Evolutionary conservation across 2,329 filamentous ascomycete species (phyloP).

Genomic region (Beauveria sp.): DNA sequence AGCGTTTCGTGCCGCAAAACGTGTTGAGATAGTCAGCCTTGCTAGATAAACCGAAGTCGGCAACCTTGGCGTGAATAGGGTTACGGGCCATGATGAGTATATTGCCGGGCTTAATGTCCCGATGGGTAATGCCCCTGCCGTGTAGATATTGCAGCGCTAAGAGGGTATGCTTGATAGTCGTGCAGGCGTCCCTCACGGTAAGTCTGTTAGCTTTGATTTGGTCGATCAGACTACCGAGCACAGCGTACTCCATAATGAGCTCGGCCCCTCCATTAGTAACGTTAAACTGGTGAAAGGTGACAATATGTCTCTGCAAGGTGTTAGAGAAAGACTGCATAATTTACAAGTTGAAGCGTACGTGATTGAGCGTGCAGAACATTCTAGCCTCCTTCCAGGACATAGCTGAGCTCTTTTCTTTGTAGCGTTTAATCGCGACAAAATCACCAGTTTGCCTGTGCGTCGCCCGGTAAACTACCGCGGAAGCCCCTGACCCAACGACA

Average conservation of each 20-base stretch:
- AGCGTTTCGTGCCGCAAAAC: not conserved
- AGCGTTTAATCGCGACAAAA: not conserved
- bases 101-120: not conserved
- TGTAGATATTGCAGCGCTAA: not conserved
- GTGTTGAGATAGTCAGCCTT: not conserved
- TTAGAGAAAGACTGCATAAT: not conserved
- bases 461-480: not conserved
- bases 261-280: not conserved
- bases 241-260: not conserved
- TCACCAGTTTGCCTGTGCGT: not conserved
- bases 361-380: not conserved
- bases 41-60: not conserved
- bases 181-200: not conserved
- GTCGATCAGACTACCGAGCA: not conserved
- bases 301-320: not conserved
- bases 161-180: not conserved
- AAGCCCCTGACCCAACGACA: not conserved
- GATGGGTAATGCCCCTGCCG: not conserved
- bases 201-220: not conserved
- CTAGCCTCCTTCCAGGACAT: not conserved
- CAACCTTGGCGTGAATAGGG: not conserved
- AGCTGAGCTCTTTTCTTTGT: not conserved
- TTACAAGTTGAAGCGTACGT: not conserved
- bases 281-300: not conserved
- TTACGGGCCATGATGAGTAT: not conserved